Evolutionary conservation across 2,329 filamentous ascomycete genomes (phyloP).

Genomic region (Coleophoma eucalyptorum): DNA sequence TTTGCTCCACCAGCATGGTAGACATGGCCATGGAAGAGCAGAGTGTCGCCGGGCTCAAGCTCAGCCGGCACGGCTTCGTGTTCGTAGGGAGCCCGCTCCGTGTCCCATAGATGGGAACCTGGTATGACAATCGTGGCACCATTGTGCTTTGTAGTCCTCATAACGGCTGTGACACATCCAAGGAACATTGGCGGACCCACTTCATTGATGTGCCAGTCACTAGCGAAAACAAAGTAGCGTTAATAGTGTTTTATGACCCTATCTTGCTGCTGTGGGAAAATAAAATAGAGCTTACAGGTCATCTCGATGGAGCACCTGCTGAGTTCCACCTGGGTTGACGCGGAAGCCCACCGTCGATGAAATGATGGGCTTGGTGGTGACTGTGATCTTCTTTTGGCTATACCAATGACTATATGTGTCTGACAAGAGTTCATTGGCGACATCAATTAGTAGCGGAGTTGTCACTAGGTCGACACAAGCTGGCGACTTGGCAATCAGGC

Average conservation of each 20-base stretch:
- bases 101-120: neutral
- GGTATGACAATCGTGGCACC: neutral
- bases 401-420: conserved; percentile 32
- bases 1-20: neutral
- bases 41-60: neutral
- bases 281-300: conserved; percentile 17
- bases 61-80: neutral
- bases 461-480: conserved; percentile 32
- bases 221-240: neutral
- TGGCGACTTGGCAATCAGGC: conserved; percentile 32
- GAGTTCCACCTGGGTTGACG: conserved; percentile 34
- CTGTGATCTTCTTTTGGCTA: conserved; percentile 26
- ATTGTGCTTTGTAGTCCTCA: neutral
- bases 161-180: conserved; percentile 7
- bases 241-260: neutral
- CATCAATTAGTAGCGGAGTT: conserved; percentile 29
- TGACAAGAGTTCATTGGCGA: conserved; percentile 30
- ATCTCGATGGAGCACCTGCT: conserved; percentile 34
- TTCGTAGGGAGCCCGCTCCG: neutral
- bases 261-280: neutral
- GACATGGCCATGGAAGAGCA: neutral
- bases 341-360: conserved; percentile 32
- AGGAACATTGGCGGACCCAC: conserved; percentile 9
- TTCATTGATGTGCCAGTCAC: conserved; percentile 11
- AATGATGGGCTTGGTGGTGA: conserved; percentile 32